Evolutionary conservation across 164 flowering plant genomes (phyloP), one percentile per base, ranked within the genome.

Genomic region (Aristolochia contorta): DNA sequence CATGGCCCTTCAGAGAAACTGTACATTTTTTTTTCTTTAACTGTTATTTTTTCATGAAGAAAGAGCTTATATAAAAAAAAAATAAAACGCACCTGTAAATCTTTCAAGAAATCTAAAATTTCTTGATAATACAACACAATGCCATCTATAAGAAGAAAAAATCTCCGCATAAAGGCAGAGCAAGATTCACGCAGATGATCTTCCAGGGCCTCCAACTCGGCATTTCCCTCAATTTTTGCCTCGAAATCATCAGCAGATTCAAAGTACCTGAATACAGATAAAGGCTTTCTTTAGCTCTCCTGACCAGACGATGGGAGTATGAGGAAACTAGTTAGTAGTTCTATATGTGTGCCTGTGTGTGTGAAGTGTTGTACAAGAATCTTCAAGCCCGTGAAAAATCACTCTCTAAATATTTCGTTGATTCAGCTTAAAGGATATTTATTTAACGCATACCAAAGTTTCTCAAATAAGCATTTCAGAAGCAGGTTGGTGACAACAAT

Each of bases 111-210:
- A 23, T 60, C 60, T 47, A 55, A 12, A 9, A 71, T 62, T 10
- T 63, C 71, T 23, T 58, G 65, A 57, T 71, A 33, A 54, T 67
- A 71, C 0, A 20, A n/a, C 8, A 64, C 68, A 52, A 67, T 57
- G 58, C 68, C 71, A 57, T 57, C 67, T 8, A 22, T 67, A 27
- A 72, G 32, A 46, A 67, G 68, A 46, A 72, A 67, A 58, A 60
- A 72, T 27, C 71, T 60, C 23, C 67, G 58, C 75, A 72, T 64
- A n/a, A 43, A 72, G 32, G n/a, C 62, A 8, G 68, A 45, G 51
- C 75, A 72, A 30, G 75, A 59, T 51, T 72, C 69, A 2, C 75
- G 75, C 52, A 72, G 71, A 62, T 72, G 46, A 41, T 72, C 75
- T 43, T 72, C 75, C 0, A 72, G 58, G 9, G 23, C 65, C 51